Conservation (phyloP, 1,284 basidiomycete genomes). For the Austroboletus novae-zelandiae region DNA sequence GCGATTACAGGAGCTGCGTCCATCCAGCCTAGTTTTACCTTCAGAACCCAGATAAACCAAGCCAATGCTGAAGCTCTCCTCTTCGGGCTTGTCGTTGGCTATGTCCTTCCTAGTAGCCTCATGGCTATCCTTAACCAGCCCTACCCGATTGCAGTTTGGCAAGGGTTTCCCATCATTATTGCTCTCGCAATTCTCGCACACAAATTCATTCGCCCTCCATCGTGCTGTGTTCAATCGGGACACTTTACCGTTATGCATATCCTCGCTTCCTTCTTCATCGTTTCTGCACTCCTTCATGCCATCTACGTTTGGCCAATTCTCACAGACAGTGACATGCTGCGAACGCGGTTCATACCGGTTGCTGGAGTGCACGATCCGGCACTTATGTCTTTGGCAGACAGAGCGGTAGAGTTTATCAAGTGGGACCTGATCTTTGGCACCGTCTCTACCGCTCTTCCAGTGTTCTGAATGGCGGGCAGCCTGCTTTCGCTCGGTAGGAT, state of each 20-base stretch:
- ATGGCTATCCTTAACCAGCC: slow-evolving; percentile 36
- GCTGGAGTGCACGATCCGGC: slow-evolving; percentile 13
- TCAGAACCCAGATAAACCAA: slow-evolving; percentile 20
- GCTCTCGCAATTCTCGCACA: slow-evolving; percentile 24
- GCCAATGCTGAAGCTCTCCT: slow-evolving; percentile 43
- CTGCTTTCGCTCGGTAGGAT: no score
- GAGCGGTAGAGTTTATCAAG: slow-evolving; percentile 40
- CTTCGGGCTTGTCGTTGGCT: slow-evolving; percentile 40
- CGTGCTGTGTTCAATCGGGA: slow-evolving; percentile 34
- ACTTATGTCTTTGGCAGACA: slow-evolving; percentile 19
- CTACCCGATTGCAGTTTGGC: slow-evolving; percentile 43
- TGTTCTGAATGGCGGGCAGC: slow-evolving; percentile 40
- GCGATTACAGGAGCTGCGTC: slow-evolving; percentile 34
- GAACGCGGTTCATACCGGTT: slow-evolving; percentile 33
- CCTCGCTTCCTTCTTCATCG: slow-evolving; percentile 29
- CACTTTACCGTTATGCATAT: slow-evolving; percentile 35
- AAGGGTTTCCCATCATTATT: slow-evolving; percentile 41
- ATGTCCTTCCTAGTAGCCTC: slow-evolving; percentile 34
- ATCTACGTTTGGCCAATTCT: slow-evolving; percentile 35
- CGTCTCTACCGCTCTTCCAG: slow-evolving; percentile 36
- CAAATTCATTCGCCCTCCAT: slow-evolving; percentile 25
- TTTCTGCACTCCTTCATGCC: slow-evolving; percentile 39
- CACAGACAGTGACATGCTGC: slow-evolving; percentile 21
- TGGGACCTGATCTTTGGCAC: slow-evolving; percentile 43
- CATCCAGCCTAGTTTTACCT: neutral